Percentiles rank a stretch among this genome's conserved stretches.
Evolutionary conservation across 176 grass and related monocot species (phyloP).

Genomic region (Thalia dealbata): DNA sequence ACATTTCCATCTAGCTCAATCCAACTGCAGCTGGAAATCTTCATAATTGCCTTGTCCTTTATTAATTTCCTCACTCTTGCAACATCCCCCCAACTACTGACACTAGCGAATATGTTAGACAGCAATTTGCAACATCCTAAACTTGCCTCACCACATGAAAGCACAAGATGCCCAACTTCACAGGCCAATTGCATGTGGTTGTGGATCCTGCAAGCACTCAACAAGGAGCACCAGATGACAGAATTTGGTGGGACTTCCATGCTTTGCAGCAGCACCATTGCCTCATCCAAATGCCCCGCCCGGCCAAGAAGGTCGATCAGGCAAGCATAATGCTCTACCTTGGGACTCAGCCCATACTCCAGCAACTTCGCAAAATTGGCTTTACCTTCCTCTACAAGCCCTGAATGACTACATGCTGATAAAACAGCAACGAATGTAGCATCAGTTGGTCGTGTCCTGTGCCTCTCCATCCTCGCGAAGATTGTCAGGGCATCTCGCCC

Average conservation of each 20-base stretch:
- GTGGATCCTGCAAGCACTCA: conserved; percentile 2
- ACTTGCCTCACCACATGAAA: not conserved
- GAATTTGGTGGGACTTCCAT: not conserved
- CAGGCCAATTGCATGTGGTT: not conserved
- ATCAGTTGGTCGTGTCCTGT: conserved; percentile 32
- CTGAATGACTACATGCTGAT: not conserved
- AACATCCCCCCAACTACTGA: not conserved
- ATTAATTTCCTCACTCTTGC: conserved; percentile 9
- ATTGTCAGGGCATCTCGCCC: conserved; percentile 39
- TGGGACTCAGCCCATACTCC: not conserved
- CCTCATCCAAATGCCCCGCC: not conserved
- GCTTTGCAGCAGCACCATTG: not conserved
- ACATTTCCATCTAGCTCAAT: not conserved
- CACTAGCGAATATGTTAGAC: conserved; percentile 7
- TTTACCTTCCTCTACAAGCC: conserved; percentile 1
- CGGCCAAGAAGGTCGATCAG: conserved; percentile 9
- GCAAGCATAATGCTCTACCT: conserved; percentile 4
- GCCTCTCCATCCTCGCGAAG: conserved; percentile 47
- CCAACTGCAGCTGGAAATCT: conserved; percentile 7
- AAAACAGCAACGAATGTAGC: conserved; percentile 38
- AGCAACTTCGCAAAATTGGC: not conserved
- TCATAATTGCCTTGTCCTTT: not conserved
- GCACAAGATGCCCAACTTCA: not conserved
- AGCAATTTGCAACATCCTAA: not conserved
- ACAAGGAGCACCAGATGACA: conserved; percentile 1